Conservation (phyloP, 2,329 filamentous ascomycete genomes). For the Scorias spongiosa region DNA sequence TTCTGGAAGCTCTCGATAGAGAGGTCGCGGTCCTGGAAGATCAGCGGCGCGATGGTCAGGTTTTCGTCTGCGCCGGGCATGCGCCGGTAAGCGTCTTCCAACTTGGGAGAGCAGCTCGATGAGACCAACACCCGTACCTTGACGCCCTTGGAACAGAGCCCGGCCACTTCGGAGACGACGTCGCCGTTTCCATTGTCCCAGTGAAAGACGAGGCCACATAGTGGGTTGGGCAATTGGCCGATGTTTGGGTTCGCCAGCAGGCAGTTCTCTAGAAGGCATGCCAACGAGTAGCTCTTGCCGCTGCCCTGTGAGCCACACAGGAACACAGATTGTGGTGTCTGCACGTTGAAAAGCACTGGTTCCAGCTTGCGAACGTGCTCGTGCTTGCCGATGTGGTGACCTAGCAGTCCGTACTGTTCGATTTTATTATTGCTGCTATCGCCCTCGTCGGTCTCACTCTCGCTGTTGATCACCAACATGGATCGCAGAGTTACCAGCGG, state of each 20-base stretch:
- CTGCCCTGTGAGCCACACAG: slow-evolving; percentile 49
- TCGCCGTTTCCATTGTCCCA: slow-evolving; percentile 38
- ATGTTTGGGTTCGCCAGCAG: slow-evolving; percentile 29
- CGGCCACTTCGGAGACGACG: slow-evolving; percentile 42
- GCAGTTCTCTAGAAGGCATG: slow-evolving; percentile 45
- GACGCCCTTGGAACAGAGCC: slow-evolving; percentile 33
- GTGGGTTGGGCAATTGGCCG: slow-evolving; percentile 33
- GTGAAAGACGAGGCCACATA: slow-evolving; percentile 42
- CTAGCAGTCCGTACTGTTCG: slow-evolving; percentile 15
- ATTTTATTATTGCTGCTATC: not conserved
- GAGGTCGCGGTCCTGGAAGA: slow-evolving; percentile 33
- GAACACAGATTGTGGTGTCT: slow-evolving; percentile 42
- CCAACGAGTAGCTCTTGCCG: slow-evolving; percentile 46
- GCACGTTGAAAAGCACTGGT: slow-evolving; percentile 36
- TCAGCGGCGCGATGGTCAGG: slow-evolving; percentile 31
- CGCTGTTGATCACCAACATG: not conserved
- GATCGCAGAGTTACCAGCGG: not conserved
- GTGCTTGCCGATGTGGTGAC: slow-evolving; percentile 9
- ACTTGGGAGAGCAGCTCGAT: slow-evolving; percentile 29
- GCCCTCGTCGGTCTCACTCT: not conserved
- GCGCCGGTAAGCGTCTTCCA: slow-evolving; percentile 28
- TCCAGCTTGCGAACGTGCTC: slow-evolving; percentile 5
- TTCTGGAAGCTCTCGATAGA: slow-evolving; percentile 38
- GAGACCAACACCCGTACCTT: slow-evolving; percentile 38
- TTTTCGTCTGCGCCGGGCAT: slow-evolving; percentile 23